Evolutionary conservation across 1,284 basidiomycete genomes (phyloP).

Genomic region (Volvariella volvacea): DNA sequence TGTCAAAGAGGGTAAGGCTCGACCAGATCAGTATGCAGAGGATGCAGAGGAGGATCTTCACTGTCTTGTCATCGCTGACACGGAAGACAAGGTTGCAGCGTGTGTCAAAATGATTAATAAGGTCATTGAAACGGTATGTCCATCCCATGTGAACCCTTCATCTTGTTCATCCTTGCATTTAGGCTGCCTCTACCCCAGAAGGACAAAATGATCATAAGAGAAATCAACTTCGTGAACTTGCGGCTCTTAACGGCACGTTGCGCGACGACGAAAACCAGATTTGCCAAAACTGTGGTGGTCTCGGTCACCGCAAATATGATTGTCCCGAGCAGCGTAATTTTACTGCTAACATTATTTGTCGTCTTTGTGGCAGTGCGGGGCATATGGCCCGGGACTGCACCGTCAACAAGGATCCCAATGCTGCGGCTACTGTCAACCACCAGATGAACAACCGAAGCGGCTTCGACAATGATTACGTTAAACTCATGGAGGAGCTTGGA

Average conservation of each 20-base stretch:
- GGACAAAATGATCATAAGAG: slow-evolving; percentile 99
- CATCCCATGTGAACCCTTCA: not conserved
- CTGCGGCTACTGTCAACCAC: slow-evolving; percentile 27
- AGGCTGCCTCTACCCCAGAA: slow-evolving; percentile 98
- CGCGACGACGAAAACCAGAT: slow-evolving; percentile 99
- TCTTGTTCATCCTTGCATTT: slow-evolving; percentile 10
- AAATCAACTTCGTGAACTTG: slow-evolving; percentile 96
- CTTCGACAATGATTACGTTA: slow-evolving; percentile 97
- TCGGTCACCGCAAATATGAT: slow-evolving; percentile 95
- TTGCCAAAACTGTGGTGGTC: slow-evolving; percentile 95
- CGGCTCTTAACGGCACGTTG: slow-evolving; percentile 96
- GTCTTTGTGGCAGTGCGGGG: slow-evolving; percentile 88
- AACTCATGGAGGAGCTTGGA: slow-evolving; percentile 96
- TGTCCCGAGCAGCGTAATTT: slow-evolving; percentile 96
- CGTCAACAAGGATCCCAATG: slow-evolving; percentile 74
- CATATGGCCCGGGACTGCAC: slow-evolving; percentile 97
- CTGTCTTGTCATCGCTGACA: slow-evolving; percentile 92
- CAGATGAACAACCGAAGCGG: slow-evolving; percentile 50
- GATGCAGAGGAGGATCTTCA: slow-evolving; percentile 99
- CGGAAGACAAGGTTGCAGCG: slow-evolving; percentile 83
- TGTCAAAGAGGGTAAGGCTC: slow-evolving; percentile 97
- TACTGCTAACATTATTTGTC: slow-evolving; percentile 96
- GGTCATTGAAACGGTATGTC: slow-evolving; percentile 93
- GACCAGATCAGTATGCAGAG: slow-evolving; percentile 87
- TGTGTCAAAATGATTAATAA: slow-evolving; percentile 96